Evolutionary conservation across 2,329 filamentous ascomycete species (phyloP), one percentile per base, ranked within the genome.

Genomic region (Botrytis fragariae): DNA sequence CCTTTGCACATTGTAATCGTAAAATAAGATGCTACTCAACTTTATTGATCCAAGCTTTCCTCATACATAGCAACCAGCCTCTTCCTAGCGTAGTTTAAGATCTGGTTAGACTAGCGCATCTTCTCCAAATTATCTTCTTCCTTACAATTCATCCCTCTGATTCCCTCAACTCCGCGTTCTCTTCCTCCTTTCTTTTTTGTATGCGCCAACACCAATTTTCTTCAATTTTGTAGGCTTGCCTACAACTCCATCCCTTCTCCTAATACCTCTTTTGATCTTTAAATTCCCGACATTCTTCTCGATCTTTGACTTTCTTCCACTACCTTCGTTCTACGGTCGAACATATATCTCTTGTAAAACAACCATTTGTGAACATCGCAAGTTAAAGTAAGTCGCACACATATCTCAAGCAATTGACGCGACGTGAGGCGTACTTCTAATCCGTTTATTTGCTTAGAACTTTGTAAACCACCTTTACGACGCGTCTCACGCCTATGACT

Each of bases 341-440:
- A 37, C 22, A 14, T 3, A 37, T 7, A 22, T 25, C 1, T 37
- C 20, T 1, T 37, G 29, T 60, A 32, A 9, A 20, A 20, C 9
- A 32, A 32, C 4, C 35, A 3, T 35, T 7, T 9, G 29, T 12
- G 2, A 2, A 59, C 22, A 12, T 5, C 9, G 8, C 4, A 35
- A 22, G 4, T 59, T 12, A 0, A 22, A 35, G 29, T 59, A 59
- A 59, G 29, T 35, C 18, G 1, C 29, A 35, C 18, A 59, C 32
- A 25, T 14, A 22, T 0, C 32, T 0, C 2, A 25, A 35, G 0
- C 32, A 1, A 37, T 16, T 32, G 7, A 10, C 29, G 5, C 20
- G 1, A 16, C 2, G 0, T 14, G 10, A 60, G 10, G 7, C 2
- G 3, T 37, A 10, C 0, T 60, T 6, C 2, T 25, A 25, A 60